Evolutionary conservation across 179 eudicot genomes (phyloP), one percentile per base, ranked within the genome.

Genomic region (Beta corolliflora): DNA sequence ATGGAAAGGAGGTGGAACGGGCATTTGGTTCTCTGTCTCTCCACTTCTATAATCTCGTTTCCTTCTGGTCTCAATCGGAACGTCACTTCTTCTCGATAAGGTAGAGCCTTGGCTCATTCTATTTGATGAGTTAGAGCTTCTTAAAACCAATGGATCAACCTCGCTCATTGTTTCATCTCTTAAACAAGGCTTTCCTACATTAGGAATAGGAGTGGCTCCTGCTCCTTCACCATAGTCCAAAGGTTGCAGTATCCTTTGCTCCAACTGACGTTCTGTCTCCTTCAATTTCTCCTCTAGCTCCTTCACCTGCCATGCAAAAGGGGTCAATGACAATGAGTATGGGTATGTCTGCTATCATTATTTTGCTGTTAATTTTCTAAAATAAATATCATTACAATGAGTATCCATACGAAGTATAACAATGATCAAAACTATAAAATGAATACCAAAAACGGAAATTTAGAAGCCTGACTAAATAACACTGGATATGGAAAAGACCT

Each of bases 221-320:
- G 64, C 52, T 73, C 79, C 81, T 82, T 82, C 87, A 77, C 83
- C 44, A n/a, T 83, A 64, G 77, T 85, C 91, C 69, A 81, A 55
- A 73, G 77, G 79, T 55, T 76, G 81, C 48, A 72, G 59, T 61
- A 71, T 46, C 67, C 73, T 86, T 6, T 75, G 84, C 71, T 79
- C 85, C 77, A 81, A 73, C 25, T 86, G 88, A 11, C 85, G 84
- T 79, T 91, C 92, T 81, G 87, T 85, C 70, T 92, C 94, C 79
- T 81, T 85, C 77, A 94, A 41, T 84, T 91, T 92, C 64, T 88
- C 92, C 87, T 95, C 98, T 8, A 95, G 97, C 83, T 94, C 96
- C 82, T 88, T 91, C 65, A 95, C 88, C 98, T 95, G 91, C 50
- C 77, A 84, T 45, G 56, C 66, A 4, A 9, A 45, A 55, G 14